Base-by-base conservation (phyloP, 768 basidiomycete genomes). In the Hericium rajendrae region DNA sequence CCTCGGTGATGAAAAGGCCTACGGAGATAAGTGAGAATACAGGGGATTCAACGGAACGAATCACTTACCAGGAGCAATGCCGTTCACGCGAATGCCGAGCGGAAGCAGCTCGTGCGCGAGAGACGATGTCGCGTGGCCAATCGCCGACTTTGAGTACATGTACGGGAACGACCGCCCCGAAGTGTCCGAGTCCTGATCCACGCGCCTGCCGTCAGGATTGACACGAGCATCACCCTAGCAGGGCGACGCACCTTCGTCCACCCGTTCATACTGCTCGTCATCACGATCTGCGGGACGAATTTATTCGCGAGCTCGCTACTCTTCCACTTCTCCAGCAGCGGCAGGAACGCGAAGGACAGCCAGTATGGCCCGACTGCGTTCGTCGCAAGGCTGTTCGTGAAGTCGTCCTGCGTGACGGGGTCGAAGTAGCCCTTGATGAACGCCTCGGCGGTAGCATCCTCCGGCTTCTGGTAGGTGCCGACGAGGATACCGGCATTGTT, bases 341-440 rank as follows among this genome's bases (percentile, higher is more conserved):
- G 80, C 6, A 83, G 70, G 69, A 82, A 81, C 12, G 80, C 79
- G 60, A 81, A 77, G 0, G 79, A 75, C 22, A 80, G 69, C 76
- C 80, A 83, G 65, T 79, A 80, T 5, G 79, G 76, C 0, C 74
- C 76, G 10, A 74, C 69, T 0, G 74, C 72, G 59, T 77, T 78
- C 16, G 74, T 73, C 56, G 67, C 66, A 28, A 73, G 49, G 15
- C 61, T 62, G 48, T 73, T 67, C 57, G 69, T 64, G 57, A 78
- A 78, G 15, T 68, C 62, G 4, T 73, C 69, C 39, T 74, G 67
- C 4, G 71, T 53, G 40, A 78, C 63, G 2, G 65, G 60, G 51
- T 76, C 74, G 62, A 75, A 76, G 61, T 72, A 73, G 2, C 70
- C 71, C 9, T 69, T 62, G 20, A 73, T 68, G 60, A 71, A 78